Percentiles rank a stretch among this genome's conserved stretches.
Evolutionary conservation across 441 rosid species (phyloP).

Genomic region (Populus tomentosa): DNA sequence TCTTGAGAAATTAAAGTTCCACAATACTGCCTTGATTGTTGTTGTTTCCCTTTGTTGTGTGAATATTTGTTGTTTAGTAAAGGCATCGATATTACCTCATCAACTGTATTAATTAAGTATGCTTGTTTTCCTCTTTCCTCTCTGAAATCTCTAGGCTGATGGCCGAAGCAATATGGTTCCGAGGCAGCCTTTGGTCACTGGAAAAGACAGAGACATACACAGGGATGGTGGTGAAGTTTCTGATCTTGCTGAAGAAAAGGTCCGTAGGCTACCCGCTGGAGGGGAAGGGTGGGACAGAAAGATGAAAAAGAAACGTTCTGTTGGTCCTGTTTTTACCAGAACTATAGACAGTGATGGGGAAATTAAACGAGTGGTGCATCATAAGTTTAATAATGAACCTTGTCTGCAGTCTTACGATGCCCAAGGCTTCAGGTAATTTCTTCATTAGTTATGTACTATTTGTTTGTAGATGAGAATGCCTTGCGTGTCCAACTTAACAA

Average conservation of each 20-base stretch:
- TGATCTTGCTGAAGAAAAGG: slow-evolving; percentile 46
- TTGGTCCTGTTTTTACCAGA: slow-evolving; percentile 41
- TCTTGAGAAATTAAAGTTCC: neutral
- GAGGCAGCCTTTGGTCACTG: slow-evolving; percentile 36
- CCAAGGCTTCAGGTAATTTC: slow-evolving; percentile 44
- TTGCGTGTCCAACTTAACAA: neutral
- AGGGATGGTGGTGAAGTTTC: slow-evolving; percentile 39
- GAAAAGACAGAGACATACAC: slow-evolving; percentile 44
- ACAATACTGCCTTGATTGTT: neutral
- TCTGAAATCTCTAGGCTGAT: slow-evolving; percentile 38
- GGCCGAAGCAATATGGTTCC: slow-evolving; percentile 28
- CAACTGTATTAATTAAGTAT: neutral
- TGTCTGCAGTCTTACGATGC: slow-evolving; percentile 37
- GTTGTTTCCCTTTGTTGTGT: neutral
- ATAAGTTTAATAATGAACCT: slow-evolving; percentile 38
- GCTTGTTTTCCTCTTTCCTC: neutral
- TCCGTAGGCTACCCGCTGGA: slow-evolving; percentile 49
- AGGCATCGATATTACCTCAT: neutral
- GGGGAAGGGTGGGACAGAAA: slow-evolving; percentile 69
- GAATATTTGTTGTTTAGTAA: neutral
- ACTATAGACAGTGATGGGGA: slow-evolving; percentile 46
- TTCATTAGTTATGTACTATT: neutral
- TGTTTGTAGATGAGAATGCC: neutral
- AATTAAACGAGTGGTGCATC: slow-evolving; percentile 32
- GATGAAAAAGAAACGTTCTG: slow-evolving; percentile 58